These are phyloP conservation scores for Corchorus olitorius DNA, from an alignment of 345 rosid species.

Conservation along the genomic window DNA sequence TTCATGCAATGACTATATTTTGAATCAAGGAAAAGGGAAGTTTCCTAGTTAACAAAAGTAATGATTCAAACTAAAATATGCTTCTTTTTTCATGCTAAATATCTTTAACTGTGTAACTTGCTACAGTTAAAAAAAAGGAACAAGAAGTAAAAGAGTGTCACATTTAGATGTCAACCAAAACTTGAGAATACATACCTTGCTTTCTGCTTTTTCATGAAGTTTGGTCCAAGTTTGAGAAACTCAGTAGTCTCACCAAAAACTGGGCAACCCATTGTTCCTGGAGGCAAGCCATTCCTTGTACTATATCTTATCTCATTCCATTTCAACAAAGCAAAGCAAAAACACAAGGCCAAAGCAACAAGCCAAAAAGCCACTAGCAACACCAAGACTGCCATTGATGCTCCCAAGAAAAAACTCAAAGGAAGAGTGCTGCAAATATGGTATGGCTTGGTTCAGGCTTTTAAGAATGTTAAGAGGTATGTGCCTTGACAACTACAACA, in stretches of 20 bases:
- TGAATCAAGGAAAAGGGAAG: too few relatives aligned
- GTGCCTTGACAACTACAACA: conserved; percentile 10
- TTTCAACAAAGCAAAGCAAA: conserved; percentile 61
- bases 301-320: conserved; percentile 69
- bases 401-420: conserved; percentile 15
- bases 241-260: conserved; percentile 80
- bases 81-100: not conserved
- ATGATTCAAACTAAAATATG: not conserved
- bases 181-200: conserved; percentile 43
- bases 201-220: conserved; percentile 73
- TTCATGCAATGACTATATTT: too few relatives aligned
- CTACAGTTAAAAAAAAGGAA: not conserved
- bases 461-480: conserved; percentile 14
- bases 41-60: not conserved
- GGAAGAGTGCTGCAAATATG: not conserved
- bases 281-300: conserved; percentile 65
- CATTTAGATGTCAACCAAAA: not conserved
- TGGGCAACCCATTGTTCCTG: conserved; percentile 97
- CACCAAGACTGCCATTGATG: conserved; percentile 32
- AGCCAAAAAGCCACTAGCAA: conserved; percentile 22
- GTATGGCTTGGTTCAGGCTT: conserved; percentile 14
- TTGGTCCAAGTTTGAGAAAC: conserved; percentile 76
- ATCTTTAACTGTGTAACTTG: not conserved
- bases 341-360: conserved; percentile 33
- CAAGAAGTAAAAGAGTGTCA: not conserved